Evolutionary conservation across 441 rosid species (phyloP).

Genomic region (Erodium texanum): DNA sequence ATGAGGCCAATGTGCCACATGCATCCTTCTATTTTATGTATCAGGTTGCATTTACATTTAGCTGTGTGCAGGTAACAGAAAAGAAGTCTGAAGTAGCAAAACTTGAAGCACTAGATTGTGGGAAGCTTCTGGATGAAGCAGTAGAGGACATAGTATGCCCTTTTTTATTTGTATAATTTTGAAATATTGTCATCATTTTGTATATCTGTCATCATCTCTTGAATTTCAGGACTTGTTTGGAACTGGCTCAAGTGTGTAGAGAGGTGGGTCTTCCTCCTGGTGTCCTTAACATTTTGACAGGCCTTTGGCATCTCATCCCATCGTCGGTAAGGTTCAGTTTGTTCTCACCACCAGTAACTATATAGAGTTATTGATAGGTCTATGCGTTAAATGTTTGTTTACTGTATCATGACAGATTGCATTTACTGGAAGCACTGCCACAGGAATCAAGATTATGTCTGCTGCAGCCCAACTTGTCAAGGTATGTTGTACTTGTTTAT

Average conservation of each 20-base stretch:
- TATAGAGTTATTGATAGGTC: constrained; percentile 11
- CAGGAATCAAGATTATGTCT: constrained; percentile 79
- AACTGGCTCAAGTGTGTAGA: constrained; percentile 79
- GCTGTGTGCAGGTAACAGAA: constrained; percentile 55
- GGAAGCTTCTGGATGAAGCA: constrained; percentile 91
- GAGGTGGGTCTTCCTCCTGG: constrained; percentile 96
- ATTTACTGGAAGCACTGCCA: constrained; percentile 88
- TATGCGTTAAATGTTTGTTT: neutral
- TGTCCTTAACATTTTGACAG: constrained; percentile 83
- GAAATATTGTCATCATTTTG: constrained; percentile 11
- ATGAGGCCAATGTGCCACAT: too few species aligned
- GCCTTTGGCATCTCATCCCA: constrained; percentile 90
- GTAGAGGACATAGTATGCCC: constrained; percentile 78
- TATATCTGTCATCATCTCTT: constrained; percentile 14
- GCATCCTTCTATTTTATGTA: too few species aligned
- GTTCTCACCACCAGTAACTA: constrained; percentile 5
- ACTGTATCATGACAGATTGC: constrained; percentile 49
- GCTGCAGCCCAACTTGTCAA: constrained; percentile 79
- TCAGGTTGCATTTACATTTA: constrained; percentile 6
- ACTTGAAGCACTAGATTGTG: constrained; percentile 82
- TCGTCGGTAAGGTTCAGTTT: constrained; percentile 75
- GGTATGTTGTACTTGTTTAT: constrained; percentile 34
- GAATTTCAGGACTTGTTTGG: constrained; percentile 83
- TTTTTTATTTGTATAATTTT: constrained; percentile 13
- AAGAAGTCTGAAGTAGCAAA: constrained; percentile 64